Evolutionary conservation across 371 early-diverging fungal genomes (phyloP), one percentile per base, ranked within the genome.

Genomic region (Neoconidiobolus thromboides): DNA sequence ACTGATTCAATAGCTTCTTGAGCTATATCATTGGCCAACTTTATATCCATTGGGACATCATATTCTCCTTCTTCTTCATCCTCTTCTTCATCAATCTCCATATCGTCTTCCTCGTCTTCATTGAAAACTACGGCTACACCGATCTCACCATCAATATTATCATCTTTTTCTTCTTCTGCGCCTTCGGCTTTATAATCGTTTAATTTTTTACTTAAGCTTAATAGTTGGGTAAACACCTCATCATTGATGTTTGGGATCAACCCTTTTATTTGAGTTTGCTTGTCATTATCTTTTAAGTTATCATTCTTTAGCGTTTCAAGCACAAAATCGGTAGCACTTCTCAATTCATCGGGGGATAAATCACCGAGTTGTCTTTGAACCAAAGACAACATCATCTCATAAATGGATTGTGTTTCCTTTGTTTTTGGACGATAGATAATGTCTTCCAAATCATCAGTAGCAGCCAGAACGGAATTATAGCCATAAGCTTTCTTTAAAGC

Each of bases 151-250:
- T 83, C 84, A 63, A 83, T 80, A 26, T 74, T 81, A 14, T 69
- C 68, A 47, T 67, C 70, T 10, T 70, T 71, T 1, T 68, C 62
- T 6, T 68, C 71, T 57, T 69, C 65, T 37, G 60, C 61, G 41
- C 68, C 69, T 1, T 68, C 70, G 44, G 71, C 71, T 38, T 73
- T 55, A 43, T 86, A 96, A 65, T 96, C 98, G 1, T 93, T 92
- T 54, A 97, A 89, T 66, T 89, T 86, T 65, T 92, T 91, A 7
- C 92, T 88, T 46, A 95, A 76, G 62, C 87, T 90, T 46, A 95
- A 79, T 14, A 95, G 77, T 60, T 83, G 83, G 12, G 91, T 83
- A 68, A 93, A 94, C 60, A 82, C 73, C 43, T 90, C 88, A 15
- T 86, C 79, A 36, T 75, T 61, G 14, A 94, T 68, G 15, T 69